Percentiles rank a stretch among this genome's conserved stretches.
Evolutionary conservation across 2,329 filamentous ascomycete genomes (phyloP).

Genomic region (Alternaria gaisen): DNA sequence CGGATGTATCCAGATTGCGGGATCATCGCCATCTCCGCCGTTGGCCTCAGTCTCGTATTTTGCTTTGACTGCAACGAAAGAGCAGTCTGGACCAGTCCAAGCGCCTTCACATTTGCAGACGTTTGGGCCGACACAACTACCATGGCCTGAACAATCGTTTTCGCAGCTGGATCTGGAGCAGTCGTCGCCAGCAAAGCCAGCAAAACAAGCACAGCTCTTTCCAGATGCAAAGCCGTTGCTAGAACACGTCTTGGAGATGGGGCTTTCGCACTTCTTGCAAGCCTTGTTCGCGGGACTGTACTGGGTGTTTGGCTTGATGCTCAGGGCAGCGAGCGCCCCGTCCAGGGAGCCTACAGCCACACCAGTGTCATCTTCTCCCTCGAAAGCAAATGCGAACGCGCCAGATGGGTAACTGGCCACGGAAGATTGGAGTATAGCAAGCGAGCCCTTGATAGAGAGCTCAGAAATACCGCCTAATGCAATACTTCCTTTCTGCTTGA

Average conservation of each 20-base stretch:
- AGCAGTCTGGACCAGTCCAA: constrained; percentile 42
- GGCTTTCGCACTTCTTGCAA: constrained; percentile 28
- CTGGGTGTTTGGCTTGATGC: constrained; percentile 29
- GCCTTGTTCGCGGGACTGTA: constrained; percentile 28
- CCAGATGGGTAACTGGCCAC: constrained; percentile 25
- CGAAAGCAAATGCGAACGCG: constrained; percentile 37
- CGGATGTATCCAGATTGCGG: constrained; percentile 44
- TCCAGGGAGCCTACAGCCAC: constrained; percentile 34
- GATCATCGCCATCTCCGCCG: constrained; percentile 45
- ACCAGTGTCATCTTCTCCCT: constrained; percentile 36
- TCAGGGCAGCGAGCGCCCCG: constrained; percentile 20
- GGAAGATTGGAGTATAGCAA: constrained; percentile 35
- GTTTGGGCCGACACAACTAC: constrained; percentile 38
- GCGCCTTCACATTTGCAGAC: constrained; percentile 36
- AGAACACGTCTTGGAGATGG: constrained; percentile 31
- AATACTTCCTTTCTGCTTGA: constrained; percentile 28
- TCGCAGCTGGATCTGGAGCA: constrained; percentile 32
- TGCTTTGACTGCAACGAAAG: constrained; percentile 38
- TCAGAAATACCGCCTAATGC: constrained; percentile 33
- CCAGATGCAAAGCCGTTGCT: constrained; percentile 27
- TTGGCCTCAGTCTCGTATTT: constrained; percentile 47
- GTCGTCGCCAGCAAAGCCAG: constrained; percentile 35
- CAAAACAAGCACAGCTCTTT: constrained; percentile 34
- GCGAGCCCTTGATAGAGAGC: constrained; percentile 37
- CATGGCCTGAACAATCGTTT: constrained; percentile 40